Conservation (phyloP, 306 rosid genomes). For the Urtica urens region DNA sequence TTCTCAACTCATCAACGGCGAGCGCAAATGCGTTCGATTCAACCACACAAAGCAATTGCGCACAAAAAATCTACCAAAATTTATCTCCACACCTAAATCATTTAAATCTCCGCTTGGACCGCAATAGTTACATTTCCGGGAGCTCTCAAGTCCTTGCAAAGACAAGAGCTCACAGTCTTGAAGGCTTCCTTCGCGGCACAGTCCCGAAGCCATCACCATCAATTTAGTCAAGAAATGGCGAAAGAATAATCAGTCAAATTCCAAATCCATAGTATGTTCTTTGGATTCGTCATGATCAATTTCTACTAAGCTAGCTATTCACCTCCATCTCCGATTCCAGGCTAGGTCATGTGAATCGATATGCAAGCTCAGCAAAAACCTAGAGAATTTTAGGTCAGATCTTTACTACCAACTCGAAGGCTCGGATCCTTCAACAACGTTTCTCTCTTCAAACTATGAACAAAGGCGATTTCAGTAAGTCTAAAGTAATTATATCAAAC, state of each 20-base stretch:
- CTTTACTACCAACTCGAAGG: too few species aligned
- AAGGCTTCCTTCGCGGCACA: background rate
- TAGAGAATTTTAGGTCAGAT: too few species aligned
- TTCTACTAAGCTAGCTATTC: background rate
- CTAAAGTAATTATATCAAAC: slow-evolving; percentile 45
- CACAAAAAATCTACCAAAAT: too few species aligned
- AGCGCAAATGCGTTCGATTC: background rate
- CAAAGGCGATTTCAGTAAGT: too few species aligned
- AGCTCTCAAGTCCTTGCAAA: background rate
- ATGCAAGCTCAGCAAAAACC: too few species aligned
- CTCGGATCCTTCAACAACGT: too few species aligned
- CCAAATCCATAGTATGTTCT: background rate
- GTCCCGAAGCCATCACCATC: background rate
- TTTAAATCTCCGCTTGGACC: background rate
- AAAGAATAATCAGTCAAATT: background rate
- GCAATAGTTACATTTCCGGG: background rate
- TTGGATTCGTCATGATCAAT: background rate
- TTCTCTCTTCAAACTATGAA: too few species aligned
- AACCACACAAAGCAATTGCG: too few species aligned
- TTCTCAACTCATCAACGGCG: background rate
- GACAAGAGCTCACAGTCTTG: background rate
- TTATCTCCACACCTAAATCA: background rate
- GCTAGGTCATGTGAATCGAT: background rate
- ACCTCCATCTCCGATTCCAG: background rate
- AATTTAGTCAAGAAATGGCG: background rate